Conservation (phyloP, 2,329 filamentous ascomycete species). For the Aspergillus phoenicis region DNA sequence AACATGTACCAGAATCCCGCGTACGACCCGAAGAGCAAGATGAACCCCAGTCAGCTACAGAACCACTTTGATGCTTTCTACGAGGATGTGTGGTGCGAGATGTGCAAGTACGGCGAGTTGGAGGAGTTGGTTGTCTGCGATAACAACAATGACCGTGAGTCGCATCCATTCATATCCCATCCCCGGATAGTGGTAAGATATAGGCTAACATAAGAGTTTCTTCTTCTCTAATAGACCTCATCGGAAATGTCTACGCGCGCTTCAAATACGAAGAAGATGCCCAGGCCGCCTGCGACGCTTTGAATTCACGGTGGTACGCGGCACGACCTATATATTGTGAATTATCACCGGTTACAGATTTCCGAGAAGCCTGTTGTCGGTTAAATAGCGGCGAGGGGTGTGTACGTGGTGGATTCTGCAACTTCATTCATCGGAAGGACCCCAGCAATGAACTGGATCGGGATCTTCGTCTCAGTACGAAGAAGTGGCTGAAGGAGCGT, state of each 20-base stretch:
- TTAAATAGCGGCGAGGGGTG: slow-evolving; percentile 94
- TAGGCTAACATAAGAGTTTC: slow-evolving; percentile 17
- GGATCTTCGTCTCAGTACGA: slow-evolving; percentile 83
- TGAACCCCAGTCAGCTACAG: slow-evolving; percentile 94
- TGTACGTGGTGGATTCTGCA: slow-evolving; percentile 95
- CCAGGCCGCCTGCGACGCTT: slow-evolving; percentile 87
- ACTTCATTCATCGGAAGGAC: slow-evolving; percentile 98
- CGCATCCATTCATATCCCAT: not conserved
- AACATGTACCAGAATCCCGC: slow-evolving; percentile 99
- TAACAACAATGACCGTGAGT: slow-evolving; percentile 95
- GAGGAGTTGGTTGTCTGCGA: slow-evolving; percentile 98
- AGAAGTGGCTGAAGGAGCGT: slow-evolving; percentile 90
- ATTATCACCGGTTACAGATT: slow-evolving; percentile 93
- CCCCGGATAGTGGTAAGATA: no score
- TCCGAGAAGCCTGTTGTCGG: slow-evolving; percentile 94
- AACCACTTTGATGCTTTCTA: slow-evolving; percentile 99
- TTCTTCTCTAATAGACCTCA: slow-evolving; percentile 65
- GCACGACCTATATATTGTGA: slow-evolving; percentile 98
- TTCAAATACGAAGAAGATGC: slow-evolving; percentile 99
- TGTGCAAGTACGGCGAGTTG: slow-evolving; percentile 97
- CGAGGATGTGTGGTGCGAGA: slow-evolving; percentile 99
- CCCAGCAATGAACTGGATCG: slow-evolving; percentile 84
- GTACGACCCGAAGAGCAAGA: slow-evolving; percentile 94
- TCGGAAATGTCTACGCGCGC: slow-evolving; percentile 97
- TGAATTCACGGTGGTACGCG: slow-evolving; percentile 96